phyloP scores from a whole-genome alignment of 257 asterid genomes.

The Gentiana straminea region DNA sequence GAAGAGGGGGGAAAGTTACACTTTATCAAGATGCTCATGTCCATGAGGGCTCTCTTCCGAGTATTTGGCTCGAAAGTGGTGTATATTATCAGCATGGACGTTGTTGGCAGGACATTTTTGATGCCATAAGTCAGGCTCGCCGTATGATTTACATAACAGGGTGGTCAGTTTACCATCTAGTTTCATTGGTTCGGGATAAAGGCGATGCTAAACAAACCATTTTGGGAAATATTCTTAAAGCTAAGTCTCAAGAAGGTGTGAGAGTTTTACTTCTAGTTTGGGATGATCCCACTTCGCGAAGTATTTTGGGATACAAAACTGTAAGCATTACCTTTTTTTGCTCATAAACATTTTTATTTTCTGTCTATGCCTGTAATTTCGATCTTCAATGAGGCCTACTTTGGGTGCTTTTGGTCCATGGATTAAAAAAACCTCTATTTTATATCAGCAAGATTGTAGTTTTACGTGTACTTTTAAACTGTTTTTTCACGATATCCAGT shows the following conservation, averaged over 20 bases:
- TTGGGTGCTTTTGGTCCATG: background rate
- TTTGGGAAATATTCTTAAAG: conserved; percentile 72
- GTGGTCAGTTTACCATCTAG: conserved; percentile 83
- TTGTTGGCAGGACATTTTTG: conserved; percentile 77
- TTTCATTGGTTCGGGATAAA: conserved; percentile 65
- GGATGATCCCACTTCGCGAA: conserved; percentile 94
- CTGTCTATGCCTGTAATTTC: background rate
- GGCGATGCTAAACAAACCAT: conserved; percentile 23
- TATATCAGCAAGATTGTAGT: too few relatives aligned
- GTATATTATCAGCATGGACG: conserved; percentile 31
- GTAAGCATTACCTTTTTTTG: conserved; percentile 35
- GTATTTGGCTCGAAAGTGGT: conserved; percentile 36
- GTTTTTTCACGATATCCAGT: background rate
- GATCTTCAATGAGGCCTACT: background rate
- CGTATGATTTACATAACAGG: conserved; percentile 74
- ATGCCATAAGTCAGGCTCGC: conserved; percentile 66
- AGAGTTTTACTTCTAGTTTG: conserved; percentile 80
- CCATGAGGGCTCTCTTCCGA: conserved; percentile 39
- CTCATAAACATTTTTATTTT: background rate
- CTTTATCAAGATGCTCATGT: conserved; percentile 91
- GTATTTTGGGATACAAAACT: conserved; percentile 73
- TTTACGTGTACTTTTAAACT: background rate
- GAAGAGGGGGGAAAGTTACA: conserved; percentile 60
- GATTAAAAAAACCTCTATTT: background rate
- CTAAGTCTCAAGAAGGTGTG: conserved; percentile 91